These are phyloP conservation scores for Xylaria bambusicola DNA, from an alignment of 495 filamentous ascomycete species.

Conservation along the genomic window DNA sequence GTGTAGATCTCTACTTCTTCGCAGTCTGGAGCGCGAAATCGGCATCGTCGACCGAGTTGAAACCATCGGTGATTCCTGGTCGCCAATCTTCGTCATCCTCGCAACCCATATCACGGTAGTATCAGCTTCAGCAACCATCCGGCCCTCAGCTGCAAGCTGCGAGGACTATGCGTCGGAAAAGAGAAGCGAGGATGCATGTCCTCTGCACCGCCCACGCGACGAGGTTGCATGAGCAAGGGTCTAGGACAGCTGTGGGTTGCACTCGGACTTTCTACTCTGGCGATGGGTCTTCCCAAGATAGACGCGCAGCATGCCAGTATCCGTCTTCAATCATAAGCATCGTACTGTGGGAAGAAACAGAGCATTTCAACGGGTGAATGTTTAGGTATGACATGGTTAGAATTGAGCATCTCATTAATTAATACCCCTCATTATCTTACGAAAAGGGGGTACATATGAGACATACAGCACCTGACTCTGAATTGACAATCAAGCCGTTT, in stretches of 20 bases:
- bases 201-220: slow-evolving; percentile 21
- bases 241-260: slow-evolving; percentile 13
- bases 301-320: neutral
- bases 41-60: neutral
- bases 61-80: neutral
- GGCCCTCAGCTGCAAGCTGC: slow-evolving; percentile 13
- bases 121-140: neutral
- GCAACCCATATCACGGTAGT: neutral
- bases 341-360: neutral
- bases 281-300: neutral
- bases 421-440: neutral
- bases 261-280: slow-evolving; percentile 12
- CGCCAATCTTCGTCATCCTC: too few relatives aligned
- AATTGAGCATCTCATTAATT: neutral
- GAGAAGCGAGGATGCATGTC: slow-evolving; percentile 1
- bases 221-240: slow-evolving; percentile 18
- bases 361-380: neutral
- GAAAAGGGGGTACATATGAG: neutral
- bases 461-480: neutral
- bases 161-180: slow-evolving; percentile 13
- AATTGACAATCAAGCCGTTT: neutral
- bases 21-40: neutral
- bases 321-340: slow-evolving; percentile 9
- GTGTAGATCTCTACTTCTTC: neutral
- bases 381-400: neutral